Percentiles rank a stretch among this genome's conserved stretches.
These are phyloP conservation scores for Aspergillus steynii DNA, from an alignment of 495 filamentous ascomycete genomes.

Conservation along the genomic window DNA sequence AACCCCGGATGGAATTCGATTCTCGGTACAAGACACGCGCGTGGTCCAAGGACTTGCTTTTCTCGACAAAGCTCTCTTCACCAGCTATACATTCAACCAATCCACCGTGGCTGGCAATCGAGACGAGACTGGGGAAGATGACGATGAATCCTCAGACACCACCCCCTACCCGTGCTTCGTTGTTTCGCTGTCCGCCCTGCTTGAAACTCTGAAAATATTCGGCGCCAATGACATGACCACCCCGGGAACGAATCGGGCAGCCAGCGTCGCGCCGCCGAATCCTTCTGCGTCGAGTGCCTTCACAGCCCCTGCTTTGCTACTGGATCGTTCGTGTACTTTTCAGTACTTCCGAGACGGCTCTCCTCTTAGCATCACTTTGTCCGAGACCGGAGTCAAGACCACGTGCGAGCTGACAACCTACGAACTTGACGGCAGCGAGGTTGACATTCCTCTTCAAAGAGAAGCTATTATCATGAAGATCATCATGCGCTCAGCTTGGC, in stretches of 20 bases:
- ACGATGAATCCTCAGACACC: conserved; percentile 34
- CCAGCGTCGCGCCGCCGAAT: conserved; percentile 48
- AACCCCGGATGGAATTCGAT: conserved; percentile 76
- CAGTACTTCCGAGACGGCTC: conserved; percentile 70
- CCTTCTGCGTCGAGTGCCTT: conserved; percentile 62
- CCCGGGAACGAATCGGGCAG: conserved; percentile 44
- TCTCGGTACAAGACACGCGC: conserved; percentile 79
- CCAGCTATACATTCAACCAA: conserved; percentile 69
- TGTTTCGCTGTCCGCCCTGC: conserved; percentile 79
- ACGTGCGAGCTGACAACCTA: conserved; percentile 93
- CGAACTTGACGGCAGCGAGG: conserved; percentile 59
- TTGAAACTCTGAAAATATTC: conserved; percentile 95
- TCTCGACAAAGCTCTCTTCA: conserved; percentile 83
- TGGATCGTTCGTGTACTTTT: conserved; percentile 78
- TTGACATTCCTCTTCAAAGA: conserved; percentile 81
- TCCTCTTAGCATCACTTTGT: conserved; percentile 76
- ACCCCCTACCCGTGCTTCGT: conserved; percentile 60
- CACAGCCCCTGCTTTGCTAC: conserved; percentile 70
- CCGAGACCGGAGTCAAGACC: conserved; percentile 83
- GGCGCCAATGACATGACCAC: conserved; percentile 70
- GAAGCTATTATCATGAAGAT: conserved; percentile 84
- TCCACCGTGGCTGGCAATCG: conserved; percentile 27
- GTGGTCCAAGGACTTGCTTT: conserved; percentile 88
- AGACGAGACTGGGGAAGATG: conserved; percentile 37
- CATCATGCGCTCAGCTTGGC: conserved; percentile 83